Evolutionary conservation across 495 filamentous ascomycete genomes (phyloP), one percentile per base, ranked within the genome.

Genomic region (Penicillium bialowiezense): DNA sequence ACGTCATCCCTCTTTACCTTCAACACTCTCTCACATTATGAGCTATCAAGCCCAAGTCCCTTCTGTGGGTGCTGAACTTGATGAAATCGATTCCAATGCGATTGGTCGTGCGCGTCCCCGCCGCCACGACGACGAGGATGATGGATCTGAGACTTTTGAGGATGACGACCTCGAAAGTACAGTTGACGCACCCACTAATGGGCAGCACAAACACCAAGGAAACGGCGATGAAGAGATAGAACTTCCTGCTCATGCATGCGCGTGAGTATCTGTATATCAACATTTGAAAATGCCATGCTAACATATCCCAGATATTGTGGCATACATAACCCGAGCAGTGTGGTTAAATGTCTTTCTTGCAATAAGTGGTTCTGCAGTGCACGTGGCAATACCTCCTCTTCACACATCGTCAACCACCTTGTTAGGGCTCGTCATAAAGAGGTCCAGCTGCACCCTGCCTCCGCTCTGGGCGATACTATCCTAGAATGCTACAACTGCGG

Each of bases 361-460:
- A 90, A 80, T 74, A 99, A 99, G 63, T 99, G 93, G 93, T 99
- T 99, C 66, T 99, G 93, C 73, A 97, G 93, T 65, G 91, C 93
- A 41, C 87, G 92, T 65, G 92, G 93, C 44, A 99, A 97, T 66
- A 90, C 91, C 29, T 95, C 88, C 32, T 96, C 92, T 14, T 96
- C 93, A 5, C 93, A 99, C 59, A 97, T 99, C 54, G 88, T 99
- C 72, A 97, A 97, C 65, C 93, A 99, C 62, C 84, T 99, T 24
- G 93, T 99, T 41, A 88, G 93, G 45, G 95, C 95, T 51, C 86
- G 93, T 34, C 93, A 99, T 71, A 97, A 97, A 77, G 93, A 99
- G 74, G 93, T 99, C 15, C 93, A 96, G 59, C 81, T 99, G 28
- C 93, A 99, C 67, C 91, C 95, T 1, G 83, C 82, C 56, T 97